A percentile compares a stretch with the other conserved stretches of the same genome.
These are phyloP conservation scores for Colletotrichum navitas DNA, from an alignment of 2,329 filamentous ascomycete species.

Conservation along the genomic window DNA sequence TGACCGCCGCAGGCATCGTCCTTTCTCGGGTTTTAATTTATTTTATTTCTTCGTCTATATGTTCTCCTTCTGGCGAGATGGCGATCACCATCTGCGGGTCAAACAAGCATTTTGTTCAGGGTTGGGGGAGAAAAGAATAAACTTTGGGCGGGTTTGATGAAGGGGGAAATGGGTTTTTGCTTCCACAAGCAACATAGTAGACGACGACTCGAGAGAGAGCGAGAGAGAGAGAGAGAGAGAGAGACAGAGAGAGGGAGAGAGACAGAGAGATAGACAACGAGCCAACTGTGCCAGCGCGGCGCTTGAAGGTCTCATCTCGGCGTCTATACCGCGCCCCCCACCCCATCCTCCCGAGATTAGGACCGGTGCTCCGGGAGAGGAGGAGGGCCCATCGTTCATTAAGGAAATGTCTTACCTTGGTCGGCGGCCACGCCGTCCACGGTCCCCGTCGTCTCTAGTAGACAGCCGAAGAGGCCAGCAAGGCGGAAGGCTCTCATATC, in stretches of 20 bases:
- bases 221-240: background rate
- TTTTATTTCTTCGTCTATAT: background rate
- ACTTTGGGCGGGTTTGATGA: background rate
- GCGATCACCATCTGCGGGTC: slow-evolving; percentile 24
- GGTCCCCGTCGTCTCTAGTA: background rate
- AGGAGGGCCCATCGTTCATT: background rate
- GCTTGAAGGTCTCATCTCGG: slow-evolving; percentile 10
- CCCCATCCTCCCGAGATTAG: slow-evolving; percentile 3
- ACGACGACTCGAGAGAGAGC: background rate
- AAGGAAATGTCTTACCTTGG: slow-evolving; percentile 5
- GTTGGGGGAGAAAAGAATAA: background rate
- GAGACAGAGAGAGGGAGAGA: too few species aligned
- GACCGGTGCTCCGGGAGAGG: background rate
- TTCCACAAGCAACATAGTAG: background rate
- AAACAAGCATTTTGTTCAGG: background rate
- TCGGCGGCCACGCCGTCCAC: background rate
- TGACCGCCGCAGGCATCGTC: slow-evolving; percentile 38
- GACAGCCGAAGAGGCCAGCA: background rate
- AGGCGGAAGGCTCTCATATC: slow-evolving; percentile 20
- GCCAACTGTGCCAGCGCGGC: background rate
- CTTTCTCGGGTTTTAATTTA: background rate
- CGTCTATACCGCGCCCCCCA: background rate
- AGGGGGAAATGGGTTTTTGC: background rate
- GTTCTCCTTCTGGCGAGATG: slow-evolving; percentile 13
- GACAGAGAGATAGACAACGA: background rate